Conservation (phyloP, 306 rosid genomes). For the Sechiopsis laciniata region DNA sequence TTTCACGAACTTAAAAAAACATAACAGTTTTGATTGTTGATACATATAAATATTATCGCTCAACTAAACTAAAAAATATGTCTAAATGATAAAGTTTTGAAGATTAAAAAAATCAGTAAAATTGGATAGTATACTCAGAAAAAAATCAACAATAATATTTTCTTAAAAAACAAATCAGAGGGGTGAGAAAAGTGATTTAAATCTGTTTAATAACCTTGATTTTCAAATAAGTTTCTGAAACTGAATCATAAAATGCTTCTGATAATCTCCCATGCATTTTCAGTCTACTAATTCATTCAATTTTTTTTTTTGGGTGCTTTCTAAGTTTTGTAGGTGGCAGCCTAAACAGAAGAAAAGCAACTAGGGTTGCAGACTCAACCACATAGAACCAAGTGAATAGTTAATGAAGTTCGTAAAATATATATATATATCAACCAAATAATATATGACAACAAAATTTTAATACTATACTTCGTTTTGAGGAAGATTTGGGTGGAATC, state of each 20-base stretch:
- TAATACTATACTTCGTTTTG: not conserved
- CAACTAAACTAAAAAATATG: too few species aligned
- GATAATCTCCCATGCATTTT: not conserved
- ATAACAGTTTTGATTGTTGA: too few species aligned
- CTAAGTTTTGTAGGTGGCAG: not conserved
- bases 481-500: too few species aligned
- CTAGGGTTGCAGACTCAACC: not conserved
- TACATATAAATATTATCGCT: too few species aligned
- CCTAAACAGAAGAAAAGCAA: conserved; percentile 13
- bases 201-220: not conserved
- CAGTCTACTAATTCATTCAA: not conserved
- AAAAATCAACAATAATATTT: too few species aligned
- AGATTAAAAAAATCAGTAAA: too few species aligned
- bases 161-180: too few species aligned
- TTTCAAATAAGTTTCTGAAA: not conserved
- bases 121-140: too few species aligned
- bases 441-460: conserved; percentile 3
- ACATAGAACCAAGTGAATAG: conserved; percentile 10
- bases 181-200: not conserved
- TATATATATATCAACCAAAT: not conserved
- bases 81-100: too few species aligned
- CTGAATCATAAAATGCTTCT: not conserved
- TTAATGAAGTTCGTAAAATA: not conserved
- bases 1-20: too few species aligned
- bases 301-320: not conserved